These are phyloP conservation scores for Irineochytrium annulatum DNA, from an alignment of 192 early-diverging fungal species.

Conservation along the genomic window DNA sequence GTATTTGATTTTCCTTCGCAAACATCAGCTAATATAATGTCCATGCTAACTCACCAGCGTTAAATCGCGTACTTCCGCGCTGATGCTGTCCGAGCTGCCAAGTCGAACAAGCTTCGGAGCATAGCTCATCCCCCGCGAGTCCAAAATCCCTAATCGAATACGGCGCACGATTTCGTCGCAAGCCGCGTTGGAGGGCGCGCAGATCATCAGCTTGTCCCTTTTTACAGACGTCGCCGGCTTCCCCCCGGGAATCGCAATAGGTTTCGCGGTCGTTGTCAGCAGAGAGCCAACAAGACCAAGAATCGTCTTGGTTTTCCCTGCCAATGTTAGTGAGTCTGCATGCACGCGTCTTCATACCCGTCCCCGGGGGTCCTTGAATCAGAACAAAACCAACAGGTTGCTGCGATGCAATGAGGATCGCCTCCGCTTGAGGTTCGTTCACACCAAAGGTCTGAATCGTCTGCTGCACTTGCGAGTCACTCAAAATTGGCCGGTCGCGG, in stretches of 20 bases:
- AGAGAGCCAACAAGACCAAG: conserved; percentile 74
- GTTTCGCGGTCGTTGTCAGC: conserved; percentile 28
- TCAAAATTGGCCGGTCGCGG: conserved; percentile 13
- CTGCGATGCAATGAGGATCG: conserved; percentile 65
- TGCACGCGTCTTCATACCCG: conserved; percentile 22
- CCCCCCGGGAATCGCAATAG: conserved; percentile 22
- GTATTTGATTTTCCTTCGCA: too few species aligned
- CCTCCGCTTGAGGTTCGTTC: conserved; percentile 89
- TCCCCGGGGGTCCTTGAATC: conserved; percentile 77
- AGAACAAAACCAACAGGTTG: conserved; percentile 74
- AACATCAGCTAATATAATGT: too few species aligned
- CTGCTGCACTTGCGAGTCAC: conserved; percentile 29
- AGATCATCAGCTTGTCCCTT: conserved; percentile 73
- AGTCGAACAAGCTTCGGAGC: conserved; percentile 79
- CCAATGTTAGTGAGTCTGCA: not conserved
- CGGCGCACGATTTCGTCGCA: conserved; percentile 93
- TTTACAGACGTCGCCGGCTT: conserved; percentile 1
- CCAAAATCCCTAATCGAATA: conserved; percentile 68
- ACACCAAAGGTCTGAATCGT: conserved; percentile 61
- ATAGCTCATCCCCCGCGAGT: too few species aligned
- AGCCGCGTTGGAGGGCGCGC: conserved; percentile 89
- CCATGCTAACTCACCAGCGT: conserved; percentile 29
- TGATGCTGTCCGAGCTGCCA: conserved; percentile 70
- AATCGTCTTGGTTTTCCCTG: conserved; percentile 90
- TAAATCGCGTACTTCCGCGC: conserved; percentile 67